Conservation (phyloP, 2,329 filamentous ascomycete genomes). For the Stenocarpella maydis region DNA sequence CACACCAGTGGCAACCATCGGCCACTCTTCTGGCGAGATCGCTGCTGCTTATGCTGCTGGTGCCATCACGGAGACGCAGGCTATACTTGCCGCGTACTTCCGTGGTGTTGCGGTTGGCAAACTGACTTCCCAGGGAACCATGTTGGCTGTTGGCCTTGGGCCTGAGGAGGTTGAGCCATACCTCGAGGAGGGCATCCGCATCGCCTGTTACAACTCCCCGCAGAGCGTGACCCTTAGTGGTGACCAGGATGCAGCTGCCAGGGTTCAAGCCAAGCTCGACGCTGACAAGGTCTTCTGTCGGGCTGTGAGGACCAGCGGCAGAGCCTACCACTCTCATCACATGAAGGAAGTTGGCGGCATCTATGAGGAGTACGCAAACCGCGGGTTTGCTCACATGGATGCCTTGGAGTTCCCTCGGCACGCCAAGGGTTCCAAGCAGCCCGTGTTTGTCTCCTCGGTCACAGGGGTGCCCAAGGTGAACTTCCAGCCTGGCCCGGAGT, state of each 20-base stretch:
- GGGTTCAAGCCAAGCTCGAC: slow-evolving; percentile 38
- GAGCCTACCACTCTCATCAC: slow-evolving; percentile 44
- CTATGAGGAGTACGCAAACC: slow-evolving; percentile 25
- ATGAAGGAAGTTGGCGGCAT: slow-evolving; percentile 38
- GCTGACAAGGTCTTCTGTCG: slow-evolving; percentile 41
- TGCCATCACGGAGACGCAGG: slow-evolving; percentile 30
- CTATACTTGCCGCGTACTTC: slow-evolving; percentile 37
- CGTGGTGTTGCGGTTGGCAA: slow-evolving; percentile 20
- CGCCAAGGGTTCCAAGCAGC: neutral
- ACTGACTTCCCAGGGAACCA: neutral
- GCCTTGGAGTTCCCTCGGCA: neutral
- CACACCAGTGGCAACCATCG: slow-evolving; percentile 33
- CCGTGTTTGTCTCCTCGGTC: slow-evolving; percentile 28
- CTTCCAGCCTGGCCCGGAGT: slow-evolving; percentile 11
- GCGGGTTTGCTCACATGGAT: slow-evolving; percentile 41
- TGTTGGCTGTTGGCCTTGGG: neutral
- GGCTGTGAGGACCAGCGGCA: slow-evolving; percentile 35
- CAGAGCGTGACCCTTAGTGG: slow-evolving; percentile 47
- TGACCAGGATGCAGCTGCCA: slow-evolving; percentile 39
- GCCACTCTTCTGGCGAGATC: slow-evolving; percentile 40
- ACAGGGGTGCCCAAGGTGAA: slow-evolving; percentile 21
- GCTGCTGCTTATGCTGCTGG: slow-evolving; percentile 39
- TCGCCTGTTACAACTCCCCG: slow-evolving; percentile 35
- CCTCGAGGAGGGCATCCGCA: neutral
- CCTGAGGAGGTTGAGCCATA: slow-evolving; percentile 1